These are phyloP conservation scores for Thelephora aurantiotincta DNA, from an alignment of 768 basidiomycete species.

Conservation along the genomic window DNA sequence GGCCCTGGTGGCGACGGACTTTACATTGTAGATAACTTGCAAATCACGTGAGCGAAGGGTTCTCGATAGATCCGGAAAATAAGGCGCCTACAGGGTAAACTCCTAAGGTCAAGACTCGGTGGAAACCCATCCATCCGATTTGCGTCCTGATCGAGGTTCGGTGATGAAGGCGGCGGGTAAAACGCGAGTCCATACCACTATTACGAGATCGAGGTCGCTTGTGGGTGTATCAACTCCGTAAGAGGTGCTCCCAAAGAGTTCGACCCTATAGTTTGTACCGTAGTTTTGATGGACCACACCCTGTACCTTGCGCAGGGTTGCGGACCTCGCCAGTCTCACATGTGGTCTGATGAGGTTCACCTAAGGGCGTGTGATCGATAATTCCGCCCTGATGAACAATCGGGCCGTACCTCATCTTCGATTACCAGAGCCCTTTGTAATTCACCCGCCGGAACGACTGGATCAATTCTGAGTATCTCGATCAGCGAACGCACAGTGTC, in stretches of 20 bases:
- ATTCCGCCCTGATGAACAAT: too few species aligned
- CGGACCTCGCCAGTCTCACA: neutral
- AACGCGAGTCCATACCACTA: constrained; percentile 26
- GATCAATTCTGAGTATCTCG: too few species aligned
- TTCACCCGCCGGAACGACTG: too few species aligned
- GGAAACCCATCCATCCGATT: constrained; percentile 15
- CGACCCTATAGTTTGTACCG: constrained; percentile 21
- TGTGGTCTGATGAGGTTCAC: neutral
- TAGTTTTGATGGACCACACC: constrained; percentile 15
- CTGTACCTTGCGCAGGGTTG: constrained; percentile 12
- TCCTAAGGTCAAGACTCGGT: constrained; percentile 12
- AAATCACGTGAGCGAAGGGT: neutral
- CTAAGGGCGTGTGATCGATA: too few species aligned
- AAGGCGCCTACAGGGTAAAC: constrained; percentile 17
- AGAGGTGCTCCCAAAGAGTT: constrained; percentile 34
- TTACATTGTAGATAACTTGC: constrained; percentile 19
- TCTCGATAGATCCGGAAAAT: neutral
- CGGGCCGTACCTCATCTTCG: too few species aligned
- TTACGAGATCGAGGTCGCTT: constrained; percentile 39
- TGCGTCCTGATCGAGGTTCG: constrained; percentile 17
- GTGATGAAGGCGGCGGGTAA: neutral
- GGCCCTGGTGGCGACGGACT: constrained; percentile 8
- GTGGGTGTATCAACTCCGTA: constrained; percentile 26
- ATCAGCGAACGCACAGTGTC: too few species aligned
- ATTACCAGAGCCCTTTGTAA: too few species aligned